Percentiles rank a stretch among this genome's conserved stretches.
phyloP scores from a whole-genome alignment of 345 rosid genomes.

The Alliaria petiolata region DNA sequence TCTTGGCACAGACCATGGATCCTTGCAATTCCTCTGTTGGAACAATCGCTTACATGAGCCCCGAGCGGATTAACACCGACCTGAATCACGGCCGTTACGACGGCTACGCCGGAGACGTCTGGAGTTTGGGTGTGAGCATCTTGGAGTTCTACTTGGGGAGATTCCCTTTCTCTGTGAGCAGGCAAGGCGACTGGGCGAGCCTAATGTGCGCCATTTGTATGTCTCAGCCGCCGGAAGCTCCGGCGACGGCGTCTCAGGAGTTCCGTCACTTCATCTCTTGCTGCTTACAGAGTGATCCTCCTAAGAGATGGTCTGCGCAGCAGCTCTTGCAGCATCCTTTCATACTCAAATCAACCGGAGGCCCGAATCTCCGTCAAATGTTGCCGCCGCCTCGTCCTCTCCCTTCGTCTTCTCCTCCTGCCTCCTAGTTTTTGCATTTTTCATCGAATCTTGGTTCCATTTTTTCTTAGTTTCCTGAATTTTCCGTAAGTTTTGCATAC shows the following conservation, averaged over 20 bases:
- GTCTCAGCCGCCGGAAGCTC: slow-evolving; percentile 87
- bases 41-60: slow-evolving; percentile 96
- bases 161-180: slow-evolving; percentile 62
- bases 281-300: slow-evolving; percentile 89
- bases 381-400: slow-evolving; percentile 72
- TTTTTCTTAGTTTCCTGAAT: slow-evolving; percentile 3
- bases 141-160: slow-evolving; percentile 84
- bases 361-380: slow-evolving; percentile 49
- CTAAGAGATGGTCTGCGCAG: slow-evolving; percentile 59
- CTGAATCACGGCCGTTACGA: slow-evolving; percentile 75
- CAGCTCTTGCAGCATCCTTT: slow-evolving; percentile 80
- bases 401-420: slow-evolving; percentile 23
- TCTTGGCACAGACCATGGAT: slow-evolving; percentile 90
- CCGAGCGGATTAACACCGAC: slow-evolving; percentile 92
- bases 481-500: slow-evolving; percentile 9
- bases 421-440: background rate
- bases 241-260: slow-evolving; percentile 62
- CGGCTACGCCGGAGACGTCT: slow-evolving; percentile 78
- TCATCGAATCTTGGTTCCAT: background rate
- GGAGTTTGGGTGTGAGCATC: slow-evolving; percentile 92
- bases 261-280: slow-evolving; percentile 63
- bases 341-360: slow-evolving; percentile 40
- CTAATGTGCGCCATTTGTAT: slow-evolving; percentile 86
- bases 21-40: slow-evolving; percentile 93
- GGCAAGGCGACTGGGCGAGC: slow-evolving; percentile 94